phyloP scores from a whole-genome alignment of 768 basidiomycete species.

The Lyophyllum atratum region DNA sequence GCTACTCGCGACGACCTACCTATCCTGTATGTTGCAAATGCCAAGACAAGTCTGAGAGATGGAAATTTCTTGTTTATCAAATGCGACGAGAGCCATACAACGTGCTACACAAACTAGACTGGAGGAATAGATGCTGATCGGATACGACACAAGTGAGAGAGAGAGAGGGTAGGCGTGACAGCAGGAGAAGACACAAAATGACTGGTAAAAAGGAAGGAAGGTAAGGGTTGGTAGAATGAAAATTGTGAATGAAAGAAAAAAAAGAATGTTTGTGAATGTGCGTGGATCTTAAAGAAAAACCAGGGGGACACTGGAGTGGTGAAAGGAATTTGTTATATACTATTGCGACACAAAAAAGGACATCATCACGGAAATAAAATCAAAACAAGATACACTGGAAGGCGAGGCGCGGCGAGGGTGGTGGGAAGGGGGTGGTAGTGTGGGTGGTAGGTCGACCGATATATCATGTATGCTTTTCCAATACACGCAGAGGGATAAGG shows the following conservation, averaged over 20 bases:
- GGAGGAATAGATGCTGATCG: slow-evolving; percentile 26
- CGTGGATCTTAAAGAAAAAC: not conserved
- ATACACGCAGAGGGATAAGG: slow-evolving; percentile 11
- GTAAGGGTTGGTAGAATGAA: not conserved
- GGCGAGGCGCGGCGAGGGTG: not conserved
- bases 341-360: slow-evolving; percentile 11
- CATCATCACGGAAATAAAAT: slow-evolving; percentile 9
- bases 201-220: slow-evolving; percentile 4
- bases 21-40: no score
- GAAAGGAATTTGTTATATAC: slow-evolving; percentile 14
- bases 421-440: slow-evolving; percentile 5
- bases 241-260: not conserved
- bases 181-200: slow-evolving; percentile 9
- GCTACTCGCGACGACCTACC: no score
- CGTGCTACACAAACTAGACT: slow-evolving; percentile 32
- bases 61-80: slow-evolving; percentile 14
- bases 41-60: not conserved
- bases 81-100: slow-evolving; percentile 25
- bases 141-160: slow-evolving; percentile 21
- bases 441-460: not conserved
- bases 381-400: slow-evolving; percentile 19
- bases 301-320: not conserved
- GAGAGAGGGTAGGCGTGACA: slow-evolving; percentile 10
- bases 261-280: not conserved
- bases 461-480: slow-evolving; percentile 7